Base-by-base conservation (phyloP, 129 eudicot genomes). In the Artemisia argyi region DNA sequence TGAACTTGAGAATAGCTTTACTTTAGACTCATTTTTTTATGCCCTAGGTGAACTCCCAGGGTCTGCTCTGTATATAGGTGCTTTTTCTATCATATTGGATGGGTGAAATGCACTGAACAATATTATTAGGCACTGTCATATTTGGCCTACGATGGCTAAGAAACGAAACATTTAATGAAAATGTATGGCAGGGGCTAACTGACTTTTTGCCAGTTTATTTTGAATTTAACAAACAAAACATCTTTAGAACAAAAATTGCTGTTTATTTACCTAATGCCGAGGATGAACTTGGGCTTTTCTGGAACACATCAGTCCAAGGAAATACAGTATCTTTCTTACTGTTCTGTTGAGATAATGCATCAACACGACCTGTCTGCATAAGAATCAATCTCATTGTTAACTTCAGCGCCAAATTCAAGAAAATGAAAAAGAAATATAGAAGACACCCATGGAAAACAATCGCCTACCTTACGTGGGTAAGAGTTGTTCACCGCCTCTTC, bases 351-450 rank as follows among this genome's bases (percentile, higher is more conserved):
- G 88, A 78, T 78, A 77, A 66, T 58, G 77, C 97, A 85, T 95
- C 97, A 59, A 87, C 84, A 74, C 97, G 93, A 14, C 94, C 94
- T 85, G 82, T 95, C 99, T 95, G 88, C 73, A 78, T 18, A 73
- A 83, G 1, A 61, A 47, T 17, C 61, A 67, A 60, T 71, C 24
- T 50, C 66, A 59, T 59, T 54, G 46, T 66, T 18, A 63, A 55
- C 76, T 68, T 50, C 13, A 26, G 57, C 73, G 59, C 16, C n/a
- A 44, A 9, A 44, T 11, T 15, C 13, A 17, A 73, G 46, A 3
- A 13, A 50, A 35, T 35, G n/a, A 18, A 11, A 8, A 39, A 5
- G 5, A 12, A 35, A 10, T 11, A 35, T n/a, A 17, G 44, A 59
- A 52, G 14, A 62, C 0, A 39, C 46, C 9, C 9, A 47, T 3